phyloP scores from a whole-genome alignment of 108 stramenopile genomes.

The Seminavis robusta region DNA sequence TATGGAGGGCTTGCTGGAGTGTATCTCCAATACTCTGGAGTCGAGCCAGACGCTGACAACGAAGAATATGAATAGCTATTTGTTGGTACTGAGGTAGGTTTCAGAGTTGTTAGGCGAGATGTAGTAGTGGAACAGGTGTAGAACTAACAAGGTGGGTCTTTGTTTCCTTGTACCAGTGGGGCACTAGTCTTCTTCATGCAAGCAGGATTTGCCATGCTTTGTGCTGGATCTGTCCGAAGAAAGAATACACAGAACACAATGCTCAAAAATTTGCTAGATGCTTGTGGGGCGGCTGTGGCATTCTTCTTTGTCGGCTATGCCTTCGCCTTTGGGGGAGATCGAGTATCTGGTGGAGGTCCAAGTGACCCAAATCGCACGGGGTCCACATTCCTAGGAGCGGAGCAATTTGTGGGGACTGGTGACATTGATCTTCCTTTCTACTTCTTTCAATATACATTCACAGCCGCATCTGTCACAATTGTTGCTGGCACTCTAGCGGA shows the following conservation, averaged over 20 bases:
- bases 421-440: conserved; percentile 42
- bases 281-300: conserved; percentile 66
- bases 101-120: no score
- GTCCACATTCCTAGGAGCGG: conserved; percentile 55
- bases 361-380: conserved; percentile 17
- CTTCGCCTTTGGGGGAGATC: conserved; percentile 69
- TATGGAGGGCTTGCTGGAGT: no score
- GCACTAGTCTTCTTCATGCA: conserved; percentile 70
- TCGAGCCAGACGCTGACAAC: not conserved
- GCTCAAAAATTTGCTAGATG: conserved; percentile 83
- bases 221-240: conserved; percentile 71
- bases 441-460: conserved; percentile 86
- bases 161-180: no score
- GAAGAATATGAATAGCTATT: conserved; percentile 14
- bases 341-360: conserved; percentile 8
- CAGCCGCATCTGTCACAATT: conserved; percentile 70
- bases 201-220: conserved; percentile 82
- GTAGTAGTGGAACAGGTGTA: not conserved
- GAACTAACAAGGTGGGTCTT: conserved; percentile 3
- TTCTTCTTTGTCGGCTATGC: conserved; percentile 82
- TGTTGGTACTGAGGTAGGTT: conserved; percentile 12
- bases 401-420: conserved; percentile 45
- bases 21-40: conserved; percentile 31
- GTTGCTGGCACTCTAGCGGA: conserved; percentile 72
- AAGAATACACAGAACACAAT: conserved; percentile 89